phyloP scores from a whole-genome alignment of 768 basidiomycete genomes.

The Kwoniella mangroviensis region DNA sequence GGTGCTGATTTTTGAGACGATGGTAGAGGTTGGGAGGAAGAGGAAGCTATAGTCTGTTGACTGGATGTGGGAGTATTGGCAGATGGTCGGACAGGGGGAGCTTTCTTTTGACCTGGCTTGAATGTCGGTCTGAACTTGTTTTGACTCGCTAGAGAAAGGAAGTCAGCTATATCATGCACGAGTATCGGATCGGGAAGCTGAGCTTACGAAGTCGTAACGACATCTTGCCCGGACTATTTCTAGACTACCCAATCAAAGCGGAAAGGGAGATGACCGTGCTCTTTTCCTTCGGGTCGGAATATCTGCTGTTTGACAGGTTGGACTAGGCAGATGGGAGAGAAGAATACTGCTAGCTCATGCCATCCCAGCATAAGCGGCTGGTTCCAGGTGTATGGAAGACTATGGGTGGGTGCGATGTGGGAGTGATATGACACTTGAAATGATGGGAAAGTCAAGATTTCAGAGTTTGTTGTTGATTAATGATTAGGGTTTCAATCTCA shows the following conservation, averaged over 20 bases:
- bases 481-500: background rate
- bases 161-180: slow-evolving; percentile 6
- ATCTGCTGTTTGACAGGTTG: too few relatives aligned
- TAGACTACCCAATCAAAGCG: background rate
- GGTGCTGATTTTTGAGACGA: slow-evolving; percentile 3
- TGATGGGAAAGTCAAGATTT: background rate
- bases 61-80: background rate
- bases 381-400: too few relatives aligned
- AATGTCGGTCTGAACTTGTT: slow-evolving; percentile 27
- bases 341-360: too few relatives aligned
- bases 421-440: background rate
- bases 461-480: slow-evolving; percentile 2
- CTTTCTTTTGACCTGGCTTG: slow-evolving; percentile 19
- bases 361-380: too few relatives aligned
- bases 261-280: background rate
- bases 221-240: slow-evolving; percentile 14
- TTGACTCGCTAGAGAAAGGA: slow-evolving; percentile 20
- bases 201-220: slow-evolving; percentile 30
- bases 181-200: background rate
- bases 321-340: too few relatives aligned
- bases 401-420: too few relatives aligned
- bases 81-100: slow-evolving; percentile 15
- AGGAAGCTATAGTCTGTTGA: slow-evolving; percentile 2
- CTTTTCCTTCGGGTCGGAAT: background rate
- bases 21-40: slow-evolving; percentile 6